Percentiles rank a stretch among this genome's conserved stretches.
Conservation (phyloP, 345 rosid genomes). For the Geranium brycei region DNA sequence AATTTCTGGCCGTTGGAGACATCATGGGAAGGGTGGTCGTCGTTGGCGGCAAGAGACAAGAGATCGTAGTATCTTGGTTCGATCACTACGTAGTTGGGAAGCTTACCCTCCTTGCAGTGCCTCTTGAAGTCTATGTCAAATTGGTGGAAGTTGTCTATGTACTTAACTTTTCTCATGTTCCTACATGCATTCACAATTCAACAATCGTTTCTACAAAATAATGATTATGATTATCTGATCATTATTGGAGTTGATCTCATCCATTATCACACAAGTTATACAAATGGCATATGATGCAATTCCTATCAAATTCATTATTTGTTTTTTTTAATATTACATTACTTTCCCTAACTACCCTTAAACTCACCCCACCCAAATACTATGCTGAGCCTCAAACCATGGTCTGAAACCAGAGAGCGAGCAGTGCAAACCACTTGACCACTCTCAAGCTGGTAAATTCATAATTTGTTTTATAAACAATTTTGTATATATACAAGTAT, state of each 20-base stretch:
- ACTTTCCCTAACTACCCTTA: too few species aligned
- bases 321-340: too few species aligned
- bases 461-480: too few species aligned
- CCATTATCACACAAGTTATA: too few species aligned
- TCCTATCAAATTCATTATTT: too few species aligned
- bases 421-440: too few species aligned
- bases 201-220: neutral
- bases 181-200: neutral
- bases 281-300: too few species aligned
- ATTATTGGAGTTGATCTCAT: neutral
- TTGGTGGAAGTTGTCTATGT: slow-evolving; percentile 53
- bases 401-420: too few species aligned
- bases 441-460: too few species aligned
- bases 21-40: slow-evolving; percentile 79
- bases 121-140: slow-evolving; percentile 54
- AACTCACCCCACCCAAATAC: too few species aligned
- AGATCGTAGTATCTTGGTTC: slow-evolving; percentile 65
- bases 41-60: slow-evolving; percentile 45
- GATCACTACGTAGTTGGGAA: slow-evolving; percentile 71
- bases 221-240: neutral
- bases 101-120: slow-evolving; percentile 61
- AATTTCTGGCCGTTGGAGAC: slow-evolving; percentile 64
- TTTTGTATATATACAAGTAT: too few species aligned
- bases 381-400: too few species aligned
- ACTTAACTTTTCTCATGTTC: slow-evolving; percentile 65